Base-by-base conservation (phyloP, 768 basidiomycete genomes). In the Butyriboletus loyo region DNA sequence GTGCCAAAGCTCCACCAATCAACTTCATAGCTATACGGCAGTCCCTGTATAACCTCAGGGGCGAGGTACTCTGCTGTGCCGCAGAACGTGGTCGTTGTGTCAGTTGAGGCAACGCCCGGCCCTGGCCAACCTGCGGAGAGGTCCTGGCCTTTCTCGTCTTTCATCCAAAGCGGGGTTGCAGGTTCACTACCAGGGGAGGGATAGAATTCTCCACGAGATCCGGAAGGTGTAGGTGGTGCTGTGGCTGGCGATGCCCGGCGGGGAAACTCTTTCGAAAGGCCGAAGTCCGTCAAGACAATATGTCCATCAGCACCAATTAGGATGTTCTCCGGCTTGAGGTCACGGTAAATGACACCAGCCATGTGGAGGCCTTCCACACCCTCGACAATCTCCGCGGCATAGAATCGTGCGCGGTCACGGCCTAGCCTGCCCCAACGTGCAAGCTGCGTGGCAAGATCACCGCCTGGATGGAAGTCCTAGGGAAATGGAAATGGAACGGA, bases 1-100 rank as follows among this genome's bases (percentile, higher is more conserved):
- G 96, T 98, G 32, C 96, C 96, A 63, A 96, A 89, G 58, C 88
- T 91, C 95, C 94, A 99, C 91, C 93, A 96, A 68, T 98, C 96
- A 21, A 96, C 92, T 59, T 94, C 92, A 64, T 93, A 98, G 58
- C 87, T 86, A 66, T 98, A 96, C 19, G 86, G 81, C 61, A 89
- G 69, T 1, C 94, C 91, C 63, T 92, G 89, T 60, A 98, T 92
- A 40, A 98, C 94, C 72, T 99, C 96, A 0, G 97, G 97, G 13
- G 97, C 93, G 7, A 97, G 81, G 61, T 97, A 97, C 71, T 96
- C 93, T 4, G 93, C 93, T n/a, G 93, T 96, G 10, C 93, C 93
- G 70, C 90, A 96, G 66, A 97, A 96, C 8, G 94, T 94, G 24
- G 76, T 84, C 21, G 94, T 94, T 49, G 81, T 75, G 61, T 95